Conservation (phyloP, 345 rosid genomes). For the Lepidium africanum region DNA sequence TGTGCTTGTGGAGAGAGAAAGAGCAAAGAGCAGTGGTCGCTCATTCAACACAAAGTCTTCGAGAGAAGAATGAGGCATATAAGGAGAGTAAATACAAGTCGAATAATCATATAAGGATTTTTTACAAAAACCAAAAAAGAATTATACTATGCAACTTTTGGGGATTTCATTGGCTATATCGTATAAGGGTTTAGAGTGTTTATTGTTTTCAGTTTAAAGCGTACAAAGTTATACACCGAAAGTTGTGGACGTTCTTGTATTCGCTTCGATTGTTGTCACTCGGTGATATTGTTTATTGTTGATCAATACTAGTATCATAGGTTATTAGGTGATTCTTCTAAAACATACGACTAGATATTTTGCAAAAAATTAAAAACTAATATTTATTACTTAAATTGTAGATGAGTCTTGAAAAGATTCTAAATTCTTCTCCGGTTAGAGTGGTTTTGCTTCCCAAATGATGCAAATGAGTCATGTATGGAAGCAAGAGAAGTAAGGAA, state of each 20-base stretch:
- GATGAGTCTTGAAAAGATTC: too few relatives aligned
- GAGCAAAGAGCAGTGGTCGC: constrained; percentile 18
- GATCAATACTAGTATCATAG: too few relatives aligned
- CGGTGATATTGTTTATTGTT: neutral
- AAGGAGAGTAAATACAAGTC: constrained; percentile 1
- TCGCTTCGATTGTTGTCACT: neutral
- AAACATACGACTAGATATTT: too few relatives aligned
- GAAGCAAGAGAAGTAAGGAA: too few relatives aligned
- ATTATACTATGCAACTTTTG: neutral
- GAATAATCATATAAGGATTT: neutral
- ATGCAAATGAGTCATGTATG: too few relatives aligned
- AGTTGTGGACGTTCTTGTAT: constrained; percentile 5
- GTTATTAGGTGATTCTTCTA: too few relatives aligned
- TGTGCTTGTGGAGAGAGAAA: constrained; percentile 11
- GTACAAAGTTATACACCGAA: neutral
- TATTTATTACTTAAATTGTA: too few relatives aligned
- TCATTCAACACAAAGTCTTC: constrained; percentile 34
- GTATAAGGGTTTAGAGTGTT: constrained; percentile 5
- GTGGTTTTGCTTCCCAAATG: too few relatives aligned
- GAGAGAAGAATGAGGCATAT: constrained; percentile 15
- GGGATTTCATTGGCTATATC: constrained; percentile 2
- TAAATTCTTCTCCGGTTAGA: too few relatives aligned
- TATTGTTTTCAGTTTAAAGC: constrained; percentile 15
- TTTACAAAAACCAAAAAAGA: neutral
- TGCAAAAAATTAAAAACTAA: too few relatives aligned